Evolutionary conservation across 768 basidiomycete species (phyloP).

Genomic region (Naganishia kalamii): DNA sequence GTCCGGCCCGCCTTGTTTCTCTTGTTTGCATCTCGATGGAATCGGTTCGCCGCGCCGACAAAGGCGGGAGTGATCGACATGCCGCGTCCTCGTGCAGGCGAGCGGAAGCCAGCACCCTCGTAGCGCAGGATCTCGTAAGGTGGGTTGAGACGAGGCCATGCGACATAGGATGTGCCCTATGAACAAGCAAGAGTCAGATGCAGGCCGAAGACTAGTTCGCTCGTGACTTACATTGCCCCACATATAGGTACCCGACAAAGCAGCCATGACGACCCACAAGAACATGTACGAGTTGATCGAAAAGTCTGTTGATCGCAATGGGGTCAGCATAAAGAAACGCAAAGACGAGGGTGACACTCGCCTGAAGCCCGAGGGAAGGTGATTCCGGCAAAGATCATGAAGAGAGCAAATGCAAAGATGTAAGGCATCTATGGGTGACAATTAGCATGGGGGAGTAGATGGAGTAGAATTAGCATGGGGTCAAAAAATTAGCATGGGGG

Average conservation of each 20-base stretch:
- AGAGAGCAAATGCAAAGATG: conserved; percentile 67
- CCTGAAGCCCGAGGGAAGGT: conserved; percentile 62
- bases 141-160: conserved; percentile 83
- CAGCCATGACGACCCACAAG: conserved; percentile 63
- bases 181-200: conserved; percentile 26
- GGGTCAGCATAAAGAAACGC: background rate
- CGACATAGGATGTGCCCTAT: conserved; percentile 88
- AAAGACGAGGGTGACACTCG: conserved; percentile 8
- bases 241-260: conserved; percentile 63
- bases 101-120: conserved; percentile 77
- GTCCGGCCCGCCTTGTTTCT: conserved; percentile 39
- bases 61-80: conserved; percentile 42
- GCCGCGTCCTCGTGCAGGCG: conserved; percentile 66
- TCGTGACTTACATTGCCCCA: conserved; percentile 46
- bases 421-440: conserved; percentile 88
- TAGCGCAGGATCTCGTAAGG: conserved; percentile 76
- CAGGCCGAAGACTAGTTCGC: background rate
- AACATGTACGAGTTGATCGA: conserved; percentile 77
- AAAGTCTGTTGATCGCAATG: conserved; percentile 56
- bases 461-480: no score
- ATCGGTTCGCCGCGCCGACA: conserved; percentile 48
- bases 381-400: conserved; percentile 80
- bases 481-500: no score
- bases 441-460: no score
- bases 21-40: conserved; percentile 32